Evolutionary conservation across 345 rosid genomes (phyloP).

Genomic region (Eucalyptus camaldulensis): DNA sequence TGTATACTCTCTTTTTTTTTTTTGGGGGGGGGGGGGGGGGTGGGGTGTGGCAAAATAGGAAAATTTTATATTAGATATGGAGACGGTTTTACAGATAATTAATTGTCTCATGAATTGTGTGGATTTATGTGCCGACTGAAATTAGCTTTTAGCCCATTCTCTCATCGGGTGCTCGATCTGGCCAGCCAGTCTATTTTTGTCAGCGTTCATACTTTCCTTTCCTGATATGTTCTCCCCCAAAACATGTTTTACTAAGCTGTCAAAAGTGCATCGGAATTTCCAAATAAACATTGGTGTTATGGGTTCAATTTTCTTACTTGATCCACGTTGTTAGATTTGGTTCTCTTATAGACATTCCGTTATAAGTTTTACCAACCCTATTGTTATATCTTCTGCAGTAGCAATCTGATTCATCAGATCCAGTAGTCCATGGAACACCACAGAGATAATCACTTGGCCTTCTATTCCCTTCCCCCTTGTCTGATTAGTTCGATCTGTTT

Average conservation of each 20-base stretch:
- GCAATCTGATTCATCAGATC: not conserved
- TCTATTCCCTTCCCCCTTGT: too few species aligned
- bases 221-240: conserved; percentile 47
- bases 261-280: not conserved
- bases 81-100: not conserved
- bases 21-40: too few species aligned
- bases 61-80: not conserved
- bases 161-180: conserved; percentile 65
- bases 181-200: conserved; percentile 73
- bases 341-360: not conserved
- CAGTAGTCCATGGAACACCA: not conserved
- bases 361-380: not conserved
- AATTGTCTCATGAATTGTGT: not conserved
- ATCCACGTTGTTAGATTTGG: not conserved
- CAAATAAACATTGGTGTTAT: not conserved
- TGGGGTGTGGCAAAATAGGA: not conserved
- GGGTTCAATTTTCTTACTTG: not conserved
- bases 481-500: not conserved
- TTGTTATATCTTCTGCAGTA: not conserved
- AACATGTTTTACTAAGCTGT: conserved; percentile 58
- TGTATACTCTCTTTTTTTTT: too few species aligned
- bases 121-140: not conserved
- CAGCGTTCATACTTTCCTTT: conserved; percentile 62
- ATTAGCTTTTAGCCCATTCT: not conserved
- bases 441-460: too few species aligned